These are phyloP conservation scores for Anthracocystis setariae DNA, from an alignment of 1,284 basidiomycete species.

Conservation along the genomic window DNA sequence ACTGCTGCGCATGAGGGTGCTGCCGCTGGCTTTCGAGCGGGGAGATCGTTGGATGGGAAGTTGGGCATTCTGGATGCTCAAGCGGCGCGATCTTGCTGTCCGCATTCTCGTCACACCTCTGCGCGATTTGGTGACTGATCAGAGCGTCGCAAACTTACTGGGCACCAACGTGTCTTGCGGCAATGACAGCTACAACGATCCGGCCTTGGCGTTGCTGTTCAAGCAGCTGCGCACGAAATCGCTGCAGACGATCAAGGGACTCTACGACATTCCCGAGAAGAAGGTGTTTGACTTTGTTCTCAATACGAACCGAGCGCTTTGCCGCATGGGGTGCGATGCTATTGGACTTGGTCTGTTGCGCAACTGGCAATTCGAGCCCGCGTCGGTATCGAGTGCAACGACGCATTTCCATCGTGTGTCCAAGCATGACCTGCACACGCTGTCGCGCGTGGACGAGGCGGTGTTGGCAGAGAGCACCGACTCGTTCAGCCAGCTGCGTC, in stretches of 20 bases:
- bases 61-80: constrained; percentile 94
- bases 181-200: constrained; percentile 89
- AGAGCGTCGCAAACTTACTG: constrained; percentile 19
- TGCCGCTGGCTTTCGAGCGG: constrained; percentile 83
- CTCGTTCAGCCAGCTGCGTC: constrained; percentile 16
- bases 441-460: constrained; percentile 33
- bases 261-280: constrained; percentile 84
- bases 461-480: constrained; percentile 21
- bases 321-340: constrained; percentile 92
- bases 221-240: constrained; percentile 88
- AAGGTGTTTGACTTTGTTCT: constrained; percentile 92
- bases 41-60: constrained; percentile 95
- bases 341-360: constrained; percentile 85
- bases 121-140: constrained; percentile 32
- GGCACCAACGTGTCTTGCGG: constrained; percentile 71
- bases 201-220: constrained; percentile 86
- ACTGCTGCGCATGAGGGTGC: constrained; percentile 78
- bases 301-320: constrained; percentile 89
- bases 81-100: constrained; percentile 84
- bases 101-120: constrained; percentile 75
- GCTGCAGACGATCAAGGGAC: constrained; percentile 88
- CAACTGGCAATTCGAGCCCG: constrained; percentile 89
- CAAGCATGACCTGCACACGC: constrained; percentile 36
- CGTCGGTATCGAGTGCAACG: constrained; percentile 69
- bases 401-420: constrained; percentile 37